A percentile compares a stretch with the other conserved stretches of the same genome.
These are phyloP conservation scores for Primulina eburnea DNA, from an alignment of 257 asterid genomes.

Conservation along the genomic window DNA sequence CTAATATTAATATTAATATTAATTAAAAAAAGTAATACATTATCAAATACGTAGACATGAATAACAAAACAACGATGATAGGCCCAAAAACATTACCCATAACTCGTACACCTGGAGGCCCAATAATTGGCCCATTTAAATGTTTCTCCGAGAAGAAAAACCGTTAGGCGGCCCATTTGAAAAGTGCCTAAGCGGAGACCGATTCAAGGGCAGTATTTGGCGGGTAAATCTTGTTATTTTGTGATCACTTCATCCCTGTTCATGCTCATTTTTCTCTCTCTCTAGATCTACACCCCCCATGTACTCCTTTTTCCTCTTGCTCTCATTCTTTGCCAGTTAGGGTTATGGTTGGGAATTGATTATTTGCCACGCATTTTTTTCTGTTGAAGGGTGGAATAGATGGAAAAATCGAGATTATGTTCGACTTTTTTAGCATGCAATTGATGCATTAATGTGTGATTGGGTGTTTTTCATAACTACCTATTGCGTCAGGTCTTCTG, in stretches of 20 bases:
- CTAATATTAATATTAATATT: no score
- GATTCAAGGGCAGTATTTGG: constrained; percentile 48
- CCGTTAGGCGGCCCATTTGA: background rate
- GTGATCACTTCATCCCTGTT: background rate
- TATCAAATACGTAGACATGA: no score
- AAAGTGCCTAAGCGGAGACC: constrained; percentile 18
- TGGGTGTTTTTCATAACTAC: constrained; percentile 21
- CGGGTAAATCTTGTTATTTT: constrained; percentile 30
- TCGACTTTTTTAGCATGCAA: constrained; percentile 5
- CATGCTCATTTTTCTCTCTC: constrained; percentile 16
- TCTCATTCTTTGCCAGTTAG: constrained; percentile 13
- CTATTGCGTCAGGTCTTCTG: constrained; percentile 44
- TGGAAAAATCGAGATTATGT: background rate
- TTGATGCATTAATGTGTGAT: constrained; percentile 24
- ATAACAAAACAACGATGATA: no score
- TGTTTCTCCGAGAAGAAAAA: background rate
- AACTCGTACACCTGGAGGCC: no score
- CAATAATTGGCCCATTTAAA: background rate
- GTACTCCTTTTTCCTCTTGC: constrained; percentile 27
- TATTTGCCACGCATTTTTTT: constrained; percentile 13
- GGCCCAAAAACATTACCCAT: no score
- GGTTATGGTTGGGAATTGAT: constrained; percentile 27
- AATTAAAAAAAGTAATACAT: no score
- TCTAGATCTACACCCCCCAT: constrained; percentile 43
- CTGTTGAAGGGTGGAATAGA: constrained; percentile 20